Percentiles rank a stretch among this genome's conserved stretches.
Conservation (phyloP, 257 asterid species). For the Gardenia jasminoides region DNA sequence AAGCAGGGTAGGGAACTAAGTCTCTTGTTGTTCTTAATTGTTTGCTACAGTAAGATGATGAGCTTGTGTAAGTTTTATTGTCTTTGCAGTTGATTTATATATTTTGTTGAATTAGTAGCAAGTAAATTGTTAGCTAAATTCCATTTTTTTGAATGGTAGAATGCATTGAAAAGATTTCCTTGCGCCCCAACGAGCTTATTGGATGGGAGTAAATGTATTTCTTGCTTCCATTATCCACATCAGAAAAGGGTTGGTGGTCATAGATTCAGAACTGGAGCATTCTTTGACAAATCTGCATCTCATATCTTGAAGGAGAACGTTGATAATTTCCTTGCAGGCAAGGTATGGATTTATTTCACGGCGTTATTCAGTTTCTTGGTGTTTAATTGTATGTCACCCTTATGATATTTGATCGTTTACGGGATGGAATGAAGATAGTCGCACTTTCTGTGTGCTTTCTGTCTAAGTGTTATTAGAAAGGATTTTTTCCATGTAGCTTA, state of each 20-base stretch:
- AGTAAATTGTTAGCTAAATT: background rate
- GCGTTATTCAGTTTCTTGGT: background rate
- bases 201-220: constrained; percentile 36
- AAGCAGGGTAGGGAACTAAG: background rate
- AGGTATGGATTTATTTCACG: constrained; percentile 19
- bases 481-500: background rate
- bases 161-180: constrained; percentile 46
- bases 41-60: background rate
- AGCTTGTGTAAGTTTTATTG: background rate
- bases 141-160: constrained; percentile 46
- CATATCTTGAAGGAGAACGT: constrained; percentile 36
- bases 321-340: constrained; percentile 40
- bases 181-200: constrained; percentile 31
- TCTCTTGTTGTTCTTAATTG: background rate
- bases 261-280: constrained; percentile 55
- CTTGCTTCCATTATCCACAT: constrained; percentile 59
- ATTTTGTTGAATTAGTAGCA: background rate
- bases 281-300: constrained; percentile 63
- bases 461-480: background rate
- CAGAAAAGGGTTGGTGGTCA: constrained; percentile 41
- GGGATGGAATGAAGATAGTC: background rate
- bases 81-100: background rate
- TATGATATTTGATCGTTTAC: background rate
- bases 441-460: background rate
- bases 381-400: background rate